Base-by-base conservation (phyloP, 1,284 basidiomycete genomes). In the Ganoderma resinaceum region DNA sequence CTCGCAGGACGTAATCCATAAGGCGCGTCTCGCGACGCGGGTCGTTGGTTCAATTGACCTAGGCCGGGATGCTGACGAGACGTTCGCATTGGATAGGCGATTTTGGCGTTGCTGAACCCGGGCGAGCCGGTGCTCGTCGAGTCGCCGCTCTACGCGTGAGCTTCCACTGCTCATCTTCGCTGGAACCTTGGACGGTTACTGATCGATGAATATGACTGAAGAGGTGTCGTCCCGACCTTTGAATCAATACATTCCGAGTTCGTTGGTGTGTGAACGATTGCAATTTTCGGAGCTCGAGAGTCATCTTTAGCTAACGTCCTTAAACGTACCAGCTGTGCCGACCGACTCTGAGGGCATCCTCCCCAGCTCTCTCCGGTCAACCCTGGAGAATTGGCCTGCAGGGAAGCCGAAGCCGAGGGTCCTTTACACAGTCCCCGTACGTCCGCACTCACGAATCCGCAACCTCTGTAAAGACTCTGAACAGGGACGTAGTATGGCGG, bases 81-180 rank as follows among this genome's bases (percentile, higher is more conserved):
- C 23, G 9, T 12, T 26, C 26, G 46, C n/a, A 23, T 49, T 40
- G 3, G 1, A 23, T 55, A 91, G 90, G 85, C 89, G 57, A 81
- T 88, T 23, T 75, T 79, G 14, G 82, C 86, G 8, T 76, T 97
- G 61, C 82, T 96, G 43, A 91, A 97, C 78, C 89, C 87, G 3
- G 95, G 95, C 5, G 96, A 98, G 78, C 78, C 91, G 6, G 84
- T 98, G 49, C 84, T 98, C 46, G 86, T 97, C 53, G 96, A 98
- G 79, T 89, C 90, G 2, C 96, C 96, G 0, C 90, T 92, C 31
- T 98, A 98, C 79, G 90, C 94, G 91, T 93, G 73, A 76, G 89
- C 77, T 59, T 37, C 37, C 2, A 26, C 42, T 49, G 26, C 46
- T 42, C 38, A 62, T 65, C 37, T 65, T 61, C 60, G 66, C 16